These are phyloP conservation scores for Chlamydomonas sp. DNA, from an alignment of 139 green algal species.

Conservation along the genomic window DNA sequence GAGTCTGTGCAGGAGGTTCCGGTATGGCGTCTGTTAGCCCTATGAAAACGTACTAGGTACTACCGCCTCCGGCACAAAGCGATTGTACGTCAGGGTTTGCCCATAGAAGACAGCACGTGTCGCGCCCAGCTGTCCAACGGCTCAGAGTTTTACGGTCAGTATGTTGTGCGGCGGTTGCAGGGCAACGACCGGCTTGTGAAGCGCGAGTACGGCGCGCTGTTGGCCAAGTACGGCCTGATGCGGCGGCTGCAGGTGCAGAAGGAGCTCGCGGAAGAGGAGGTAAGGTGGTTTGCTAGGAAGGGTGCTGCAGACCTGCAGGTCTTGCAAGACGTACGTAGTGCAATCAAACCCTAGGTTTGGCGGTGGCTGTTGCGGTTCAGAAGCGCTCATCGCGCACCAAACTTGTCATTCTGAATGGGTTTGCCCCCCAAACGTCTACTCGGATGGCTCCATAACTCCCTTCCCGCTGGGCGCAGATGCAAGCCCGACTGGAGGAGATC, in stretches of 20 bases:
- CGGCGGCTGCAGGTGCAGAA: conserved; percentile 35
- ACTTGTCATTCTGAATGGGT: no score
- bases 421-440: no score
- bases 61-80: no score
- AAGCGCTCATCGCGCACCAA: no score
- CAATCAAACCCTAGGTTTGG: background rate
- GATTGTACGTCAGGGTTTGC: background rate
- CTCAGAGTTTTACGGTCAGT: no score
- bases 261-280: conserved; percentile 31
- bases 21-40: no score
- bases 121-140: background rate
- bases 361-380: no score
- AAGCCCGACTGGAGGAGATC: conserved; percentile 19
- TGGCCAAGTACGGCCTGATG: conserved; percentile 8
- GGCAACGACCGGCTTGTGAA: conserved; percentile 10
- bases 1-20: no score
- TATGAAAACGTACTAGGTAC: no score
- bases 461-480: background rate
- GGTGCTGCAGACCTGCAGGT: background rate
- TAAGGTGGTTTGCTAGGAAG: background rate
- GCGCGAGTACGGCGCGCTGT: conserved; percentile 6
- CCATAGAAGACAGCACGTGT: background rate
- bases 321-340: background rate
- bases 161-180: background rate
- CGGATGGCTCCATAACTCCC: background rate